A percentile compares a stretch with the other conserved stretches of the same genome.
These are phyloP conservation scores for Cenchrus purpureus DNA, from an alignment of 176 grass and related monocot species.

Conservation along the genomic window DNA sequence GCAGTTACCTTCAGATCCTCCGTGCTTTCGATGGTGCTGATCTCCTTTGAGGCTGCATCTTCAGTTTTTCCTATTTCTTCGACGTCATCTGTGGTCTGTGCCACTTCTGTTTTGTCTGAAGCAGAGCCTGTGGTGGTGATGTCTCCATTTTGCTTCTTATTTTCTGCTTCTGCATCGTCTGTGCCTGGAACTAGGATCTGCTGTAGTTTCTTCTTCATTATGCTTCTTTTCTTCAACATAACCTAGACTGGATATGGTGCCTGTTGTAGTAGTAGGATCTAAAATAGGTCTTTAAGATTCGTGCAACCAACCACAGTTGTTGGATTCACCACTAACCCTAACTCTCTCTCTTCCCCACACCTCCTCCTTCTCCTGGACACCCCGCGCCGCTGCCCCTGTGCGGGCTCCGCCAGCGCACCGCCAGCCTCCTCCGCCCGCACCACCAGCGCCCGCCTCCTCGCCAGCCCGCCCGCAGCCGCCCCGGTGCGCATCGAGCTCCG, in stretches of 20 bases:
- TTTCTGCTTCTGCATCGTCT: background rate
- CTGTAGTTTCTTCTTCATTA: background rate
- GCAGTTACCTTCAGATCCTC: constrained; percentile 1
- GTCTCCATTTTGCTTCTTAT: background rate
- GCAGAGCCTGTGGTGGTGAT: background rate
- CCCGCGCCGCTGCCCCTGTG: no score
- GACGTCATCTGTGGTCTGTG: background rate
- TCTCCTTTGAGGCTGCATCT: constrained; percentile 26
- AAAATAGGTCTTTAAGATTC: no score
- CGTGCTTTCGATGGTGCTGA: background rate
- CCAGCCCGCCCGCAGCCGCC: no score
- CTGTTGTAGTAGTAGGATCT: background rate
- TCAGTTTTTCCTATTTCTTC: constrained; percentile 3
- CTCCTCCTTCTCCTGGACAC: no score
- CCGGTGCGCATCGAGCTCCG: no score
- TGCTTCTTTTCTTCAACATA: background rate
- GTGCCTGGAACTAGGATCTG: constrained; percentile 10
- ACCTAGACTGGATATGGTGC: background rate
- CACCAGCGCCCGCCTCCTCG: no score
- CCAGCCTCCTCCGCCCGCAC: no score
- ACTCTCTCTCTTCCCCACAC: no score
- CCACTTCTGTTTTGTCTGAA: background rate
- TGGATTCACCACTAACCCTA: no score
- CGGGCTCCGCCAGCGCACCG: no score
- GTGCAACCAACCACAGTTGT: no score